Evolutionary conservation across 805 yeast species (phyloP).

Genomic region (Starmerella apicola): DNA sequence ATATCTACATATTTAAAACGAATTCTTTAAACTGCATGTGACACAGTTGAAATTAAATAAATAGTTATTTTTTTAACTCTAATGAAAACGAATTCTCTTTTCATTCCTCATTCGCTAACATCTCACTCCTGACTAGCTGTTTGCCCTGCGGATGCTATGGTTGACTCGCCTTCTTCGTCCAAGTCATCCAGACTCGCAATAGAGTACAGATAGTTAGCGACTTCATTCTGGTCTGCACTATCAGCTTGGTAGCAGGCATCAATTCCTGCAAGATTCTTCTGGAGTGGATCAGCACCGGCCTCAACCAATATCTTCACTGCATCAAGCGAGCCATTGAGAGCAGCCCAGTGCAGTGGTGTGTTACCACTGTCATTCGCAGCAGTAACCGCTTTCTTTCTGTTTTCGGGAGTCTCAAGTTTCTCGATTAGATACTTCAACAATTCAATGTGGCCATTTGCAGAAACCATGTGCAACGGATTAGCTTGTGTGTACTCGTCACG

Average conservation of each 20-base stretch:
- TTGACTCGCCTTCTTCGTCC: conserved; percentile 5
- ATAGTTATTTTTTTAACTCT: background rate
- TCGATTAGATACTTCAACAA: conserved; percentile 49
- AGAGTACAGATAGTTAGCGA: conserved; percentile 64
- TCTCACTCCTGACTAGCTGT: too few relatives aligned
- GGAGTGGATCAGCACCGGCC: conserved; percentile 68
- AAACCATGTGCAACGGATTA: conserved; percentile 87
- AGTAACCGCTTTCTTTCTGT: conserved; percentile 32
- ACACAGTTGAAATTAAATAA: conserved; percentile 3
- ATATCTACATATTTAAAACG: background rate
- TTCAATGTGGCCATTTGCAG: conserved; percentile 82
- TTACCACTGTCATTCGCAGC: conserved; percentile 69
- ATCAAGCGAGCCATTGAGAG: conserved; percentile 70
- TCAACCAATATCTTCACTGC: conserved; percentile 61
- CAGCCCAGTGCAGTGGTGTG: conserved; percentile 95
- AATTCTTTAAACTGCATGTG: too few relatives aligned
- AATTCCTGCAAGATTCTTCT: conserved; percentile 61
- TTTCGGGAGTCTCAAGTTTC: conserved; percentile 29
- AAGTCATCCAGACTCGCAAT: conserved; percentile 38
- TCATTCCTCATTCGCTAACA: too few relatives aligned
- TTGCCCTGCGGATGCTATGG: background rate
- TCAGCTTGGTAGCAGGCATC: conserved; percentile 88
- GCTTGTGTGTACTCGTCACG: conserved; percentile 52
- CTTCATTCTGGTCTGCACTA: conserved; percentile 56
- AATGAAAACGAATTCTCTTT: background rate